Conservation (phyloP, 2,329 filamentous ascomycete genomes). For the Pyricularia grisea region DNA sequence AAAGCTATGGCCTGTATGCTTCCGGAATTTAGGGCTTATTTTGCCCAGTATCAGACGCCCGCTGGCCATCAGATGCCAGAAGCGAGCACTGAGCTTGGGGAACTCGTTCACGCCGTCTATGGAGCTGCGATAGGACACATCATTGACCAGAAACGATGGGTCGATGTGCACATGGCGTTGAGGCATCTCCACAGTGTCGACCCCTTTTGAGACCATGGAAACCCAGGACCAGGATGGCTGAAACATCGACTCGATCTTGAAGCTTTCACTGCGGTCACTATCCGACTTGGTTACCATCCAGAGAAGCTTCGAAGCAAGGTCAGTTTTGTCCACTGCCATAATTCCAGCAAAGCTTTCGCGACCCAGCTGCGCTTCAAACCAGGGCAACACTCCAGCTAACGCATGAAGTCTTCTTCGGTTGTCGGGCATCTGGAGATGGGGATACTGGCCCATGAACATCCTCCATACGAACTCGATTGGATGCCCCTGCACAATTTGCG, state of each 20-base stretch:
- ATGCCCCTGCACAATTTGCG: background rate
- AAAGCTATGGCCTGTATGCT: background rate
- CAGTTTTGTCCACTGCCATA: background rate
- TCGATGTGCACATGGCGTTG: background rate
- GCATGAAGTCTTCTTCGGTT: background rate
- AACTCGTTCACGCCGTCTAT: background rate
- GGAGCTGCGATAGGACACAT: background rate
- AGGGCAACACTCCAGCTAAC: background rate
- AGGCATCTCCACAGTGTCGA: background rate
- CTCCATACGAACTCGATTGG: background rate
- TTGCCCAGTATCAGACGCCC: constrained; percentile 4
- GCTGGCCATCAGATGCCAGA: background rate
- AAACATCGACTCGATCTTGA: background rate
- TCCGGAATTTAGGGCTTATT: constrained; percentile 1
- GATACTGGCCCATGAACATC: background rate
- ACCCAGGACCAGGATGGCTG: constrained; percentile 5
- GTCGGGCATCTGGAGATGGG: background rate
- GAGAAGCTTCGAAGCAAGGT: background rate
- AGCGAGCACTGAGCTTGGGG: background rate
- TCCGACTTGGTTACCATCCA: background rate
- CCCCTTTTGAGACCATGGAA: background rate
- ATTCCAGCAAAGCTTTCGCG: background rate
- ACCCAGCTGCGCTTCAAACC: background rate
- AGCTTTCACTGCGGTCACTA: background rate
- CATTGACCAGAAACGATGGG: background rate